phyloP scores from a whole-genome alignment of 495 filamentous ascomycete genomes.

The Aspergillus cristatus region DNA sequence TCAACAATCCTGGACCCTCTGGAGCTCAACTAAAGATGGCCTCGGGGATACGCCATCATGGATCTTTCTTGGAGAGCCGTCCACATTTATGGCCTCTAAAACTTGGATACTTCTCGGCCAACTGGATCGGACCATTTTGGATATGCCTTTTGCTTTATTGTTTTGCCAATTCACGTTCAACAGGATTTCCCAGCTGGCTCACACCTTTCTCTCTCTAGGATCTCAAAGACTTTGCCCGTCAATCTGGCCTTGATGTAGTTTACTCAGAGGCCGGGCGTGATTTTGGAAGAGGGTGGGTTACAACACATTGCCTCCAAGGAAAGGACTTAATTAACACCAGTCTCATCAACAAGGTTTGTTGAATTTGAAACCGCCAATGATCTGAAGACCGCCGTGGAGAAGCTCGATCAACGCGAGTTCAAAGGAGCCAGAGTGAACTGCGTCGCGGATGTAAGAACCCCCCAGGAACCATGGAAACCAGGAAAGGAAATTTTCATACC shows the following conservation, averaged over 20 bases:
- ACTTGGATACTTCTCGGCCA: too few species aligned
- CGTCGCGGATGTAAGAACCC: constrained; percentile 67
- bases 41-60: too few species aligned
- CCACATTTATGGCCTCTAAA: too few species aligned
- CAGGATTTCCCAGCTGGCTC: constrained; percentile 32
- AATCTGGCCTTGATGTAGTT: constrained; percentile 93
- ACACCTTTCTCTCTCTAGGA: constrained; percentile 56
- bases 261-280: constrained; percentile 95
- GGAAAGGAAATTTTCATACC: constrained; percentile 19
- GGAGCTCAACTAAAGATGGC: too few species aligned
- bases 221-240: constrained; percentile 98
- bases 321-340: constrained; percentile 19
- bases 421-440: constrained; percentile 79
- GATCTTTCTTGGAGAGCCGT: not conserved
- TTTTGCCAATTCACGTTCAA: constrained; percentile 5
- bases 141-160: constrained; percentile 1
- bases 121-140: too few species aligned
- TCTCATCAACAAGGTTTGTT: constrained; percentile 75
- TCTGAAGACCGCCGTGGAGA: constrained; percentile 82
- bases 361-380: constrained; percentile 93
- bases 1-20: too few species aligned
- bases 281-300: constrained; percentile 81
- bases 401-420: constrained; percentile 85
- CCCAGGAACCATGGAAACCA: constrained; percentile 8
- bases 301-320: constrained; percentile 1